Percentiles rank a stretch among this genome's conserved stretches.
Conservation (phyloP, 352 stramenopile genomes). For the Pythium graminicola region DNA sequence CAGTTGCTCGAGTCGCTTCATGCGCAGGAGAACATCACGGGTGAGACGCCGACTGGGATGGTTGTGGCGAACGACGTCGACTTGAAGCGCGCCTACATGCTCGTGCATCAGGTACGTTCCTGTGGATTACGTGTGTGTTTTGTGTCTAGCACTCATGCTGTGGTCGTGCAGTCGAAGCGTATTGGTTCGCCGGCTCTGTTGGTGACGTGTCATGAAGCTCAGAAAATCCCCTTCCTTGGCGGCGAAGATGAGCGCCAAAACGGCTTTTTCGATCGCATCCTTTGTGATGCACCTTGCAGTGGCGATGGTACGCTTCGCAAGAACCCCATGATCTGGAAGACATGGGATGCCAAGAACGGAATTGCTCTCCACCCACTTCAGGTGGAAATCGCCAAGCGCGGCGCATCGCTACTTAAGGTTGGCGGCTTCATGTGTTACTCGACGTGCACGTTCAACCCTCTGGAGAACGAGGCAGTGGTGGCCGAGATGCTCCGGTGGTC, state of each 20-base stretch:
- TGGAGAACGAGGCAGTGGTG: slow-evolving; percentile 99
- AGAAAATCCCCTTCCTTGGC: slow-evolving; percentile 93
- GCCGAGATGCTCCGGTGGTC: slow-evolving; percentile 90
- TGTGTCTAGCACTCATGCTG: neutral
- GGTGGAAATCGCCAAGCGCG: slow-evolving; percentile 92
- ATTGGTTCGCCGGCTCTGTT: slow-evolving; percentile 92
- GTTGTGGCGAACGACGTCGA: slow-evolving; percentile 97
- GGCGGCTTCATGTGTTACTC: slow-evolving; percentile 95
- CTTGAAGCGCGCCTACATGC: slow-evolving; percentile 97
- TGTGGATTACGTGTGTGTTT: neutral
- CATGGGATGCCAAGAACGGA: slow-evolving; percentile 89
- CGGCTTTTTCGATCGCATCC: slow-evolving; percentile 96
- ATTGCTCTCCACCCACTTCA: slow-evolving; percentile 94
- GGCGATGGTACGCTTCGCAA: slow-evolving; percentile 98
- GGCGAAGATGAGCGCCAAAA: slow-evolving; percentile 43
- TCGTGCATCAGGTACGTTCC: slow-evolving; percentile 88
- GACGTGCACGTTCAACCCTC: slow-evolving; percentile 97
- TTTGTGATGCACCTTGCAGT: slow-evolving; percentile 98
- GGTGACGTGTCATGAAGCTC: slow-evolving; percentile 94
- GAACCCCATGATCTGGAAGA: slow-evolving; percentile 94
- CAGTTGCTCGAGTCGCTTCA: slow-evolving; percentile 96
- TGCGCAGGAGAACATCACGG: slow-evolving; percentile 67
- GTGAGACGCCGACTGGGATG: slow-evolving; percentile 79
- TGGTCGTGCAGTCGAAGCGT: slow-evolving; percentile 71
- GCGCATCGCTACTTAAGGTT: slow-evolving; percentile 87